Base-by-base conservation (phyloP, 1,284 basidiomycete genomes). In the Melanopsichium pennsylvanicum region DNA sequence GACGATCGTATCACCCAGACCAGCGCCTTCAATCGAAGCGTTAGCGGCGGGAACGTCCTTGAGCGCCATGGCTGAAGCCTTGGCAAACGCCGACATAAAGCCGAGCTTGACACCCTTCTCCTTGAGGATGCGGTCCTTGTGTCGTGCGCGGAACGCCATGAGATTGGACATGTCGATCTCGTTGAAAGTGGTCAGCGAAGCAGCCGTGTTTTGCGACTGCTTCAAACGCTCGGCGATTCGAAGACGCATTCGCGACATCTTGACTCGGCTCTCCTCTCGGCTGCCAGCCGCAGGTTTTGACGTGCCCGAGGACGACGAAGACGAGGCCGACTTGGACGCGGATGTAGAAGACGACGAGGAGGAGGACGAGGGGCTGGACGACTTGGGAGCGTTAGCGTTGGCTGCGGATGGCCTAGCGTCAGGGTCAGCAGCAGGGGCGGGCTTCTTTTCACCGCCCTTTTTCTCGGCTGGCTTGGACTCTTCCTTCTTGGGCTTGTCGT, bases 161-260 rank as follows among this genome's bases (percentile, higher is more conserved):
- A 97, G 84, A 39, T 89, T 89, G 38, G 91, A 93, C 95, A 98
- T 98, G 85, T 98, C 95, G 81, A 98, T 93, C 84, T 98, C 95
- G 85, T 98, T 97, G 87, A 98, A 98, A 37, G 95, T 98, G 46
- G 96, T 98, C 69, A 98, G 84, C 56, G 93, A 93, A 39, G 95
- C 95, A 10, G 95, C 96, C 12, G 93, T 88, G 83, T 97, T 97
- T 83, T 98, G 95, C 35, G 94, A 96, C 82, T 97, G 91, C 86
- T 98, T 98, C 81, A 98, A 87, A 57, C 95, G 91, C 84, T 96
- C 93, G 41, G 95, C 91, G 78, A 98, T 98, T 67, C 95, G 91
- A 74, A 91, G 86, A 62, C 95, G 91, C 96, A 98, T 98, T 21
- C 79, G 69, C 55, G 62, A 73, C 79, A 80, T 80, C 72, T 80